These are phyloP conservation scores for Taiozyma onychis DNA, from an alignment of 1,139 yeast genomes.

Conservation along the genomic window DNA sequence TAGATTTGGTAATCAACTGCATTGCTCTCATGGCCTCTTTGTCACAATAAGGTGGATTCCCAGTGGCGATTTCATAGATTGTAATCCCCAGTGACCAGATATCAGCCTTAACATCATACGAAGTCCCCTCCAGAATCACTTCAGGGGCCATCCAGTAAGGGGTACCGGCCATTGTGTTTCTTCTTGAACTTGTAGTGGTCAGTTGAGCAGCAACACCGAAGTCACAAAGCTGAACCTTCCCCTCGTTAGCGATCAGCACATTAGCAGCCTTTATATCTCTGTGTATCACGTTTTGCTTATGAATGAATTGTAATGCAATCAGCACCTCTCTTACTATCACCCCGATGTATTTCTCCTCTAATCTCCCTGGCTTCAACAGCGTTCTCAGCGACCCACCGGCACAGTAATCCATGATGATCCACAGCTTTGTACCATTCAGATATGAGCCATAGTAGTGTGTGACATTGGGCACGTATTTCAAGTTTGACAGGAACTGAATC, in stretches of 20 bases:
- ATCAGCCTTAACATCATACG: slow-evolving; percentile 81
- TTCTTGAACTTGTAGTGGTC: slow-evolving; percentile 66
- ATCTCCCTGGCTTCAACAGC: slow-evolving; percentile 76
- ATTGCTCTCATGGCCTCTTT: slow-evolving; percentile 94
- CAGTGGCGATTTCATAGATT: slow-evolving; percentile 89
- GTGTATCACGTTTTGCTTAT: slow-evolving; percentile 86
- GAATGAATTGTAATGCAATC: slow-evolving; percentile 75
- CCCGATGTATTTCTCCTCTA: slow-evolving; percentile 80
- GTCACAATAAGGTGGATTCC: slow-evolving; percentile 96
- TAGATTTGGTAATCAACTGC: slow-evolving; percentile 86
- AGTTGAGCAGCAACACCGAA: slow-evolving; percentile 97
- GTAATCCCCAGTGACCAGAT: slow-evolving; percentile 96
- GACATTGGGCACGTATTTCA: slow-evolving; percentile 83
- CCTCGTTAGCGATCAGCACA: slow-evolving; percentile 82
- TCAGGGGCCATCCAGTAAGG: slow-evolving; percentile 99
- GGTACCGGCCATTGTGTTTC: slow-evolving; percentile 97
- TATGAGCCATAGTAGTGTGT: slow-evolving; percentile 91
- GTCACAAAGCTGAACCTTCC: slow-evolving; percentile 88
- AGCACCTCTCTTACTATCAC: slow-evolving; percentile 78
- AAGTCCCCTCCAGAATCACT: slow-evolving; percentile 89
- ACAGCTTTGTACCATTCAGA: slow-evolving; percentile 77
- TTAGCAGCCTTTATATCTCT: slow-evolving; percentile 96
- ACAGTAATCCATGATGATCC: slow-evolving; percentile 98
- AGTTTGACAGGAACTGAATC: slow-evolving; percentile 75
- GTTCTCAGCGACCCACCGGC: slow-evolving; percentile 96